phyloP scores from a whole-genome alignment of 208 protist genomes.

The Acanthamoeba healyi region DNA sequence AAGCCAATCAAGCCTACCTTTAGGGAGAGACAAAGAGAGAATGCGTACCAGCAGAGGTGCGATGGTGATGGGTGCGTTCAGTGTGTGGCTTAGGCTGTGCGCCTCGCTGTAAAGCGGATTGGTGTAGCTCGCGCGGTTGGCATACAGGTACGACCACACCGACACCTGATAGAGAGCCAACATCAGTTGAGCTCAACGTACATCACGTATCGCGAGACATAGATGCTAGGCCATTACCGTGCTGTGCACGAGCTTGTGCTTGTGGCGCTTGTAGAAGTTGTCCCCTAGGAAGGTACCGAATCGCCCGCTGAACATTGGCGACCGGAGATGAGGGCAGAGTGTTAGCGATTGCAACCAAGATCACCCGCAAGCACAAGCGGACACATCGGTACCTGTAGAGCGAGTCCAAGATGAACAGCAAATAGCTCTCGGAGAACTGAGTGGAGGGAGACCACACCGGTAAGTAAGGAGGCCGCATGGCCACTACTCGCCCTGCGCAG shows the following conservation, averaged over 20 bases:
- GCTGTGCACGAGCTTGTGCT: slow-evolving; percentile 69
- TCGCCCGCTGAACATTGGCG: not conserved
- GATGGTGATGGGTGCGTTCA: not conserved
- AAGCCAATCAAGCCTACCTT: too few species aligned
- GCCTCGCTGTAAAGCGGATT: slow-evolving; percentile 34
- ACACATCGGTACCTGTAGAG: slow-evolving; percentile 38
- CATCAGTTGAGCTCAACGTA: too few species aligned
- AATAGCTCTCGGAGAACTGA: slow-evolving; percentile 57
- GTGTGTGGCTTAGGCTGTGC: not conserved
- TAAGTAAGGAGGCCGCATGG: not conserved
- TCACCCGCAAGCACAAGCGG: too few species aligned
- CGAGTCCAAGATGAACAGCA: slow-evolving; percentile 56
- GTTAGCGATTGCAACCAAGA: not conserved
- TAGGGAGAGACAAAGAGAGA: too few species aligned
- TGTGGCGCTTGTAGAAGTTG: slow-evolving; percentile 54
- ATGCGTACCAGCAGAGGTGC: not conserved
- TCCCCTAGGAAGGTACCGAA: slow-evolving; percentile 56
- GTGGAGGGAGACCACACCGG: not conserved
- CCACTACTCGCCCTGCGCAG: too few species aligned
- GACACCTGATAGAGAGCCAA: slow-evolving; percentile 28
- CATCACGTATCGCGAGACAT: not conserved
- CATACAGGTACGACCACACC: slow-evolving; percentile 51
- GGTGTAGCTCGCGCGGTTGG: not conserved
- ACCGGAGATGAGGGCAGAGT: not conserved
- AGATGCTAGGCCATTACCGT: slow-evolving; percentile 34